Conservation (phyloP, 345 rosid species). For the Pistacia atlantica region DNA sequence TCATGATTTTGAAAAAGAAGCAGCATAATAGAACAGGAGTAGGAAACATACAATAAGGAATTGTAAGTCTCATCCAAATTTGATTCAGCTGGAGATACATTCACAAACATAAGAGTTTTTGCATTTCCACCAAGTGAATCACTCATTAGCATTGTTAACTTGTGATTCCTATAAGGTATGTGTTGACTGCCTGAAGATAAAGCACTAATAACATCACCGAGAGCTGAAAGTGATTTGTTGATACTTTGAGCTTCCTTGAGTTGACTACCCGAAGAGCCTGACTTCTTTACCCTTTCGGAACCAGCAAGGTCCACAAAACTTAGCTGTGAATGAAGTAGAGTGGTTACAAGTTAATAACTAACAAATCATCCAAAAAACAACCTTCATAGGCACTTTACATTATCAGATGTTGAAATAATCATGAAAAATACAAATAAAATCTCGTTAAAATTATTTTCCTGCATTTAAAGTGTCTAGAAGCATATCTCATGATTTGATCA, state of each 20-base stretch:
- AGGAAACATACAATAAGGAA: slow-evolving; percentile 65
- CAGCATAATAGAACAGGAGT: neutral
- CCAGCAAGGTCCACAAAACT: slow-evolving; percentile 99
- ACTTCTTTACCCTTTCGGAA: slow-evolving; percentile 91
- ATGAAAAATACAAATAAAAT: neutral
- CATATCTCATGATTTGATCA: slow-evolving; percentile 5
- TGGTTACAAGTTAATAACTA: slow-evolving; percentile 10
- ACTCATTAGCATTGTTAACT: slow-evolving; percentile 93
- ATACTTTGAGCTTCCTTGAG: slow-evolving; percentile 98
- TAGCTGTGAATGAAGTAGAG: slow-evolving; percentile 50
- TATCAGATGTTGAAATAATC: neutral
- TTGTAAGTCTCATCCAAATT: slow-evolving; percentile 92
- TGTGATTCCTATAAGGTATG: slow-evolving; percentile 93
- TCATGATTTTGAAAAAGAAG: neutral
- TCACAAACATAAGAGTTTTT: slow-evolving; percentile 94
- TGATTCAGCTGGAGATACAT: slow-evolving; percentile 86
- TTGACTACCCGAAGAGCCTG: slow-evolving; percentile 85
- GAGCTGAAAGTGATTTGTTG: slow-evolving; percentile 93
- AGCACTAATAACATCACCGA: slow-evolving; percentile 94
- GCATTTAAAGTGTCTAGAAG: neutral
- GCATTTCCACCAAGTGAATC: slow-evolving; percentile 99
- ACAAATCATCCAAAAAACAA: neutral
- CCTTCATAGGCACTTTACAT: neutral
- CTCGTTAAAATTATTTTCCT: neutral
- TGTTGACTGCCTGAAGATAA: slow-evolving; percentile 85